A percentile compares a stretch with the other conserved stretches of the same genome.
phyloP scores from a whole-genome alignment of 371 early-diverging fungal genomes.

The Mortierella sp. region DNA sequence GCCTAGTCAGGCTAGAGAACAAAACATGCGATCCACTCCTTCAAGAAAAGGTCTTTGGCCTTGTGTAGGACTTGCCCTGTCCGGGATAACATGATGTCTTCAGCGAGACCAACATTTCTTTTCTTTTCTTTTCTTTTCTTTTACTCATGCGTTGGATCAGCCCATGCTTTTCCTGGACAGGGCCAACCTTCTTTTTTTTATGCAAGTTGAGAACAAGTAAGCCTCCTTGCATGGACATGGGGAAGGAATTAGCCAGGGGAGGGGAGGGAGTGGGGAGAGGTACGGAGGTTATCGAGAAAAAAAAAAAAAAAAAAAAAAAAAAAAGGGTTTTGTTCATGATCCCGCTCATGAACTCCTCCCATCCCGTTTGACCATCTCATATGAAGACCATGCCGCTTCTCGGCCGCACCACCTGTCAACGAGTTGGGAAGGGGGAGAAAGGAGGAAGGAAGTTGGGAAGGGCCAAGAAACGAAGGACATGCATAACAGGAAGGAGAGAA shows the following conservation, averaged over 20 bases:
- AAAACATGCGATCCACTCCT: too few relatives aligned
- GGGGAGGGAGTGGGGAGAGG: not conserved
- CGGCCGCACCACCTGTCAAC: not conserved
- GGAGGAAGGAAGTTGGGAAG: not conserved
- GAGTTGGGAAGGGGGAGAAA: not conserved
- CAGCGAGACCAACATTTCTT: not conserved
- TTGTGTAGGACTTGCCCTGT: too few relatives aligned
- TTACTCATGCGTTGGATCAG: not conserved
- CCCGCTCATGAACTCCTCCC: not conserved
- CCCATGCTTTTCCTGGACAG: too few relatives aligned
- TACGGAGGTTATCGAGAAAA: not conserved
- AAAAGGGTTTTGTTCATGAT: slow-evolving; percentile 1
- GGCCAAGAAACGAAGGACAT: not conserved
- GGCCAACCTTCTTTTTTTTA: too few relatives aligned
- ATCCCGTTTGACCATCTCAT: too few relatives aligned
- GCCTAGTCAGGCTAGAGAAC: too few relatives aligned
- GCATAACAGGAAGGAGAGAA: not conserved
- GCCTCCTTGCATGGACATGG: not conserved
- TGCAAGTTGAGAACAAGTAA: too few relatives aligned
- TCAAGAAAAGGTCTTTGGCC: too few relatives aligned
- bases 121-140: not conserved
- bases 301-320: not conserved
- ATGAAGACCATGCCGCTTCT: too few relatives aligned
- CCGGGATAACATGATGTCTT: slow-evolving; percentile 20
- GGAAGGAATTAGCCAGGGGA: not conserved